Conservation (phyloP, 495 filamentous ascomycete species). For the Tuber indicum region DNA sequence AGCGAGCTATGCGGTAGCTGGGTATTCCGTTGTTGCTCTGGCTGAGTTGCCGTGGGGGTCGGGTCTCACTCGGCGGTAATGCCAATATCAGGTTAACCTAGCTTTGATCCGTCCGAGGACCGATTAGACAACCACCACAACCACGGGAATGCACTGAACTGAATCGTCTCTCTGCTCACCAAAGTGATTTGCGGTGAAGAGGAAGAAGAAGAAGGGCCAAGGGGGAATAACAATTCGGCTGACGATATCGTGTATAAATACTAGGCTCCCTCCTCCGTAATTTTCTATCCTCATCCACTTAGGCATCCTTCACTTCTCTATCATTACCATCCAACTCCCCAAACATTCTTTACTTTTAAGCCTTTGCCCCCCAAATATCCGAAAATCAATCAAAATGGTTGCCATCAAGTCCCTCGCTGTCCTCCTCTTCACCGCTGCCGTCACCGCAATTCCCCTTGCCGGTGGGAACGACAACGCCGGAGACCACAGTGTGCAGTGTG, state of each 20-base stretch:
- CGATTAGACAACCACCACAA: background rate
- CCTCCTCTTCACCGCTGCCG: background rate
- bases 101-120: background rate
- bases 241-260: background rate
- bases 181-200: background rate
- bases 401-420: background rate
- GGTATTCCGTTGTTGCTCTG: background rate
- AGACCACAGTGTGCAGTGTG: background rate
- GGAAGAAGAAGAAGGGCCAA: background rate
- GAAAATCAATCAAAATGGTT: background rate
- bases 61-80: background rate
- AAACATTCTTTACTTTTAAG: background rate
- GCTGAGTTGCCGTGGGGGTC: background rate
- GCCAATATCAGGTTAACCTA: background rate
- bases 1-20: background rate
- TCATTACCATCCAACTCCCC: background rate
- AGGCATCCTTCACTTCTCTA: background rate
- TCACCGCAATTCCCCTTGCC: background rate
- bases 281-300: background rate
- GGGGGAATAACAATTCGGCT: background rate
- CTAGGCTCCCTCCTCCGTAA: background rate
- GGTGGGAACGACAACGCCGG: background rate
- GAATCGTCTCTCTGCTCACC: background rate
- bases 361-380: background rate
- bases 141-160: background rate